Base-by-base conservation (phyloP, 2,329 filamentous ascomycete species). In the Fusarium clavum region DNA sequence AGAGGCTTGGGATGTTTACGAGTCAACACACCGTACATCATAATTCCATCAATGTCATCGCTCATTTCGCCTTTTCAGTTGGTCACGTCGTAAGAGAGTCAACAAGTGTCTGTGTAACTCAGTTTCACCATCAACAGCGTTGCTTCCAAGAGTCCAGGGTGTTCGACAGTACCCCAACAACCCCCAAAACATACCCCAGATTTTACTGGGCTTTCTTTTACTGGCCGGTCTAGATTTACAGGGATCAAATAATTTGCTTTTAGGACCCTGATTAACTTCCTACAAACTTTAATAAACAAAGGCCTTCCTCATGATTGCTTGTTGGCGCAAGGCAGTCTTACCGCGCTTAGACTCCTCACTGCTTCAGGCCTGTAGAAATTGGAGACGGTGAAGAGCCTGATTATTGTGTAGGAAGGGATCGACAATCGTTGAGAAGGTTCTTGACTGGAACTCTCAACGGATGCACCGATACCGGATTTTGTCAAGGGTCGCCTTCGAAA, bases 161-260 rank as follows among this genome's bases (percentile, higher is more conserved):
- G 38, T 45, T 43, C 32, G 29, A 22, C 29, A 38, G 22, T 41
- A 58, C 30, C 22, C 40, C 45, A 43, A 54, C 67, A 43, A 54
- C 67, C 32, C 57, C 57, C 67, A 62, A 64, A 61, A 51, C 29
- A 34, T 47, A 61, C 68, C 68, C 68, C 68, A 34, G 68, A 71
- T 71, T 71, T 41, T 5, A 47, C 18, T 55, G 48, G 24, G 24
- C 51, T 61, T 18, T 16, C 27, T 61, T 41, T 53, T 11, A 25
- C 24, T n/a, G 49, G 8, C 48, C 57, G 58, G 69, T 64, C 63
- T 57, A 22, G 56, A 66, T 62, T 53, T 48, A 25, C 64, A 67
- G 61, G 64, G 64, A 43, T 63, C 18, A 22, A 27, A 20, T 34
- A 41, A 18, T 27, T 27, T 43, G 8, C 49, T 41, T 41, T 29